Base-by-base conservation (phyloP, 208 protist species). In the Naegleria fowleri region DNA sequence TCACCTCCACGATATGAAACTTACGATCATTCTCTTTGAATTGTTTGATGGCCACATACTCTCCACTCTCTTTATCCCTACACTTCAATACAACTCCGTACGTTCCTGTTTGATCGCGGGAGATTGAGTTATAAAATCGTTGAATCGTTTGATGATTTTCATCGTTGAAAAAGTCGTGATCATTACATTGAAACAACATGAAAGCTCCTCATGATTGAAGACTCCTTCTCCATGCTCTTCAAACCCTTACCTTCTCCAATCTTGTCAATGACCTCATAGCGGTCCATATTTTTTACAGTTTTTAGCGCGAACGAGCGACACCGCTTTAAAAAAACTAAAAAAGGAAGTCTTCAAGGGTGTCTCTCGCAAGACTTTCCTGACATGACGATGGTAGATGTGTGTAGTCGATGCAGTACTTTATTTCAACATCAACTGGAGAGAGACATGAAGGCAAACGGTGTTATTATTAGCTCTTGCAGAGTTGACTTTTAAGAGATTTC, bases 1-100 rank as follows among this genome's bases (percentile, higher is more conserved):
- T n/a, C n/a, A n/a, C n/a, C n/a, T n/a, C 55, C 19, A 29, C 11
- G 2, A 29, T 29, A 4, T 22, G 55, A 67, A 67, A 67, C 83
- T 29, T 87, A 87, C 83, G 22, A n/a, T 97, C 94, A 4, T 92
- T 95, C 83, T 97, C 94, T 93, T 98, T 98, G 94, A 99, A 98
- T 84, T 96, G 96, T 90, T 99, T 99, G 33, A 98, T 95, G 7
- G 98, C 98, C 0, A 98, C 96, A 67, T 98, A 93, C 11, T 93
- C 92, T 51, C 94, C 93, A 0, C 96, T 97, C 19, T 95, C 91
- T 90, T 94, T 96, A 91, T 98, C 93, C 55, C 95, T 87, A 76
- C 97, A 98, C 84, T 98, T 96, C 86, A 98, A 93, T 22, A 98
- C 97, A 7, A 98, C 91, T 16, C 97, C 97, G 91, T 98, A 99